phyloP scores from a whole-genome alignment of 371 early-diverging fungal species.

The Lichtheimia ornata region DNA sequence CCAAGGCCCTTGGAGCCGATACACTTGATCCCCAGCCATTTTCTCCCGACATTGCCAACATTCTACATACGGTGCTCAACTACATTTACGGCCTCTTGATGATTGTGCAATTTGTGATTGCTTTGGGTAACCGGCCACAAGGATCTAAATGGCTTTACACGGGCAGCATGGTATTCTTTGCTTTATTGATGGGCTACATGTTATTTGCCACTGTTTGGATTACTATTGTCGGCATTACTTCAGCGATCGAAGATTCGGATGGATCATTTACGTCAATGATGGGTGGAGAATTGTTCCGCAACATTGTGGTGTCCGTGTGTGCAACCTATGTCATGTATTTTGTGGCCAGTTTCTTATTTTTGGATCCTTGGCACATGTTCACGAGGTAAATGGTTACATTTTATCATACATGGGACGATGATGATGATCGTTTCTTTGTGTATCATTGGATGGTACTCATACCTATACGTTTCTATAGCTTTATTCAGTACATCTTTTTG shows the following conservation, averaged over 20 bases:
- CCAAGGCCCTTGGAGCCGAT: conserved; percentile 29
- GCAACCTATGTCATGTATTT: conserved; percentile 73
- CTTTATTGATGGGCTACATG: conserved; percentile 64
- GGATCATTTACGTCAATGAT: conserved; percentile 34
- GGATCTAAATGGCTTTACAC: conserved; percentile 74
- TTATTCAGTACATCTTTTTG: conserved; percentile 63
- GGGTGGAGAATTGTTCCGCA: conserved; percentile 46
- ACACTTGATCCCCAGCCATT: conserved; percentile 43
- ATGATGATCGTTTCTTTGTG: conserved; percentile 34
- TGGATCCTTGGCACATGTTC: conserved; percentile 75
- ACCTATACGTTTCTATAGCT: conserved; percentile 25
- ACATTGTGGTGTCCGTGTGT: conserved; percentile 61
- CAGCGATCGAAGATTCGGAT: conserved; percentile 27
- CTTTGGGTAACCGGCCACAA: conserved; percentile 85
- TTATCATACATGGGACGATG: conserved; percentile 39
- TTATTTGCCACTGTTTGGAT: conserved; percentile 61
- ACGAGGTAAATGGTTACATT: conserved; percentile 37
- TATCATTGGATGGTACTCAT: too few species aligned
- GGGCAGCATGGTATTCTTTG: conserved; percentile 46
- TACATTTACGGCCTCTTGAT: conserved; percentile 66
- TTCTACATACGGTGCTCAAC: conserved; percentile 51
- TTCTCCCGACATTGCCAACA: conserved; percentile 38
- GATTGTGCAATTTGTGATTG: conserved; percentile 66
- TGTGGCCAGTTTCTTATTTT: conserved; percentile 62
- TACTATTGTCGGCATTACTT: conserved; percentile 42